Base-by-base conservation (phyloP, 768 basidiomycete genomes). In the Pisolithus sp. region DNA sequence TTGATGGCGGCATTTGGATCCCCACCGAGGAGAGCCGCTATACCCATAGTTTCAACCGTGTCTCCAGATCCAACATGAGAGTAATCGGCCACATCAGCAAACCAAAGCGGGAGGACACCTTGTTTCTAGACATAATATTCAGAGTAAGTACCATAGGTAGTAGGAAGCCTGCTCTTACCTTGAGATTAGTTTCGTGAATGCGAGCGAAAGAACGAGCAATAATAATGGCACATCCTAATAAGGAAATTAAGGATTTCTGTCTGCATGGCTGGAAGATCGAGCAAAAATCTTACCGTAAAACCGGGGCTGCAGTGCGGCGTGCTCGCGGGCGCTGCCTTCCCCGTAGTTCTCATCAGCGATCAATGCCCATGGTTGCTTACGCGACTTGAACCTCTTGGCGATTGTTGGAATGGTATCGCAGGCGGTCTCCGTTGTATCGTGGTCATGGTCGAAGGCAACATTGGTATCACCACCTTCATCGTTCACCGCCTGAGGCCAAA, bases 281-380 rank as follows among this genome's bases (percentile, higher is more conserved):
- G 30, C 9, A 34, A 34, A 34, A 13, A 34, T 58, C 70, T 41
- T 60, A 85, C 89, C 91, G 58, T 91, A 93, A 73, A 93, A 96
- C 18, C 96, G 81, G 23, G 96, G 96, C 64, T 98, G 95, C 31
- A 99, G 76, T 20, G 96, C 93, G 34, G 96, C 96, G 67, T 99
- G 96, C 69, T 99, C 96, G 50, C 96, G 82, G 7, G 96, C 96
- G 60, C 91, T 94, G 26, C 96, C 96, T 68, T 99, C 96, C 2
- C 96, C 96, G 64, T 97, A 95, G 64, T 95, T 96, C 8, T 98
- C 94, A 62, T 96, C 94, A 1, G 97, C 95, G 31, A 99, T 72
- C 43, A 97, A 68, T 52, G 93, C 86, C 93, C 94, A 99, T 0
- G 93, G 89, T 70, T 94, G 87, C 20, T 76, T 73, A 50, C 86